Evolutionary conservation across 768 basidiomycete species (phyloP).

Genomic region (Cubamyces sp.): DNA sequence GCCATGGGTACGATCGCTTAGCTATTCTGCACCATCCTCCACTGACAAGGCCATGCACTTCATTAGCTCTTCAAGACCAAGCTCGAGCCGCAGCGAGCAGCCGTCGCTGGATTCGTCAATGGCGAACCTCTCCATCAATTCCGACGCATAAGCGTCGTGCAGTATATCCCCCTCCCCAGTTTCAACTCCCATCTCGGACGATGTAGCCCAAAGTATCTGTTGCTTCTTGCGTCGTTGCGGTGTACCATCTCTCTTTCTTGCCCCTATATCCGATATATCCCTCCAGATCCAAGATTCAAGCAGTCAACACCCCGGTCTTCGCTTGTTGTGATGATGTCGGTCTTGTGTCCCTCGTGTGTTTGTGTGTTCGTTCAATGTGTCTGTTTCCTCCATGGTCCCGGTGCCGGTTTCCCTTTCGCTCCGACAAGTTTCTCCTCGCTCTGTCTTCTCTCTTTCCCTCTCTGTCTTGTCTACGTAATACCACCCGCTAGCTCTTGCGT

Average conservation of each 20-base stretch:
- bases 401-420: background rate
- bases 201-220: constrained; percentile 1
- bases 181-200: constrained; percentile 2
- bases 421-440: background rate
- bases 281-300: background rate
- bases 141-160: constrained; percentile 17
- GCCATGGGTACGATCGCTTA: constrained; percentile 34
- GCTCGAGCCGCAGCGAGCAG: constrained; percentile 37
- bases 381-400: background rate
- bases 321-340: background rate
- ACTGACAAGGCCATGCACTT: background rate
- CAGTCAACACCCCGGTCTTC: background rate
- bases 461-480: constrained; percentile 17
- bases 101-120: constrained; percentile 32
- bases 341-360: background rate
- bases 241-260: constrained; percentile 5
- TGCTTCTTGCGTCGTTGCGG: constrained; percentile 3
- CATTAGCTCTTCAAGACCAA: constrained; percentile 33
- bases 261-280: constrained; percentile 11
- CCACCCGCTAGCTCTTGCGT: constrained; percentile 16
- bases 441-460: background rate
- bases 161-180: background rate
- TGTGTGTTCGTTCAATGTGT: background rate
- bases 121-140: constrained; percentile 29
- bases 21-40: background rate